Evolutionary conservation across 2,329 filamentous ascomycete genomes (phyloP), one percentile per base, ranked within the genome.

Genomic region (Ceratocystiopsis sp.): DNA sequence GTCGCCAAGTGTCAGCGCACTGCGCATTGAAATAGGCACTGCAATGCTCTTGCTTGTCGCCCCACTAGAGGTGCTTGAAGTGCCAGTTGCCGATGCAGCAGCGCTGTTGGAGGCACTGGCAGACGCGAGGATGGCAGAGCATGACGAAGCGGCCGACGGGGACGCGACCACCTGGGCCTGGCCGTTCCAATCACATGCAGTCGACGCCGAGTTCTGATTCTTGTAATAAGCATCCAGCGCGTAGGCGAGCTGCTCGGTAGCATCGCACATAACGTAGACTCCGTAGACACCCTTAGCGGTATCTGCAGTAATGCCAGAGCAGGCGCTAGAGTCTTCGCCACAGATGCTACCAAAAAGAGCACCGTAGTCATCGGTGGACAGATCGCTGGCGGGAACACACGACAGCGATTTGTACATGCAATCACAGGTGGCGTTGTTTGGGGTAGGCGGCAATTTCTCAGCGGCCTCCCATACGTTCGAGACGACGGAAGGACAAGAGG

Each of bases 351-450:
- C 68, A 61, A 96, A 96, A 52, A 91, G 71, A 15, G 70, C 63
- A 41, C 71, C 73, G 54, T 75, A 80, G 45, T 75, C 63, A 43
- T 77, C 67, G 41, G 65, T 58, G 49, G 70, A 64, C 19, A 85
- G 63, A 52, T 62, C 61, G 39, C 68, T 61, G 38, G 71, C 66
- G 47, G 85, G 75, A 25, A 72, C 70, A 64, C 91, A 98, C 46
- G 66, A 64, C 45, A 93, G 66, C 38, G 75, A 76, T 50, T 73
- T 66, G 59, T 74, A 71, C 84, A 94, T 94, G 74, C 91, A 98
- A 45, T 69, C 61, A 71, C 91, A 98, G 39, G 93, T 77, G 38
- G 75, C 56, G 38, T 73, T 57, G 64, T 96, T 84, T 49, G 87
- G 86, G 12, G 73, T 74, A 11, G 87, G 89, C 25, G 91, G 91